Base-by-base conservation (phyloP, 78 protist genomes). In the Dictyostelium firmibasis region DNA sequence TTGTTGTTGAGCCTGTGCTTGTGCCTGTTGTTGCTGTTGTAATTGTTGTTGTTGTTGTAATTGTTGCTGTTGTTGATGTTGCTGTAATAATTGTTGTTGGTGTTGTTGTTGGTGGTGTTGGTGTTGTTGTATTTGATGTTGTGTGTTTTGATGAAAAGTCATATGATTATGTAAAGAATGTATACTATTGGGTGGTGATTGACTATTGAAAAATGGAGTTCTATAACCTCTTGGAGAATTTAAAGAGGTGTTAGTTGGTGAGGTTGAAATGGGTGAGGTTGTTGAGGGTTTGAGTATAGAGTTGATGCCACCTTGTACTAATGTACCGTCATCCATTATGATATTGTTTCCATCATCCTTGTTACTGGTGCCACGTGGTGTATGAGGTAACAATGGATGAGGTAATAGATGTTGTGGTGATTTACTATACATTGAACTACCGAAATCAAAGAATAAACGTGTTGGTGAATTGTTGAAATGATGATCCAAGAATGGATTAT, bases 401-500 rank as follows among this genome's bases (percentile, higher is more conserved):
- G 92, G 81, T 33, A 69, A 81, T 20, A 43, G 94, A 18, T 35
- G 16, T 50, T 67, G 87, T 5, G 94, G 94, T 44, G 94, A 89
- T 53, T 89, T 89, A 5, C 87, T 20, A 50, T 81, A 89, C 25
- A 89, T 35, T 44, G 60, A 79, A 69, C 36, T 81, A 20, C 81
- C 84, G 27, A 81, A 81, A 35, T 89, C 86, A 27, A 89, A 81
- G 33, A 89, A 50, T 20, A 89, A 50, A 9, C 57, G 43, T 4
- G 78, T 75, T 16, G 94, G 87, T 50, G 94, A 87, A 29, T 79
- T 76, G 14, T 53, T 64, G 67, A 67, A 31, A 16, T 27, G 47
- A 7, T 84, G 43, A 35, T 84, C 89, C 9, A 84, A 84, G 25
- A 84, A 84, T 72, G 79, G 79, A 33, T 72, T 72, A 72, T 72